Conservation (phyloP, 2,329 filamentous ascomycete species). For the Aspergillus hiratsukae region DNA sequence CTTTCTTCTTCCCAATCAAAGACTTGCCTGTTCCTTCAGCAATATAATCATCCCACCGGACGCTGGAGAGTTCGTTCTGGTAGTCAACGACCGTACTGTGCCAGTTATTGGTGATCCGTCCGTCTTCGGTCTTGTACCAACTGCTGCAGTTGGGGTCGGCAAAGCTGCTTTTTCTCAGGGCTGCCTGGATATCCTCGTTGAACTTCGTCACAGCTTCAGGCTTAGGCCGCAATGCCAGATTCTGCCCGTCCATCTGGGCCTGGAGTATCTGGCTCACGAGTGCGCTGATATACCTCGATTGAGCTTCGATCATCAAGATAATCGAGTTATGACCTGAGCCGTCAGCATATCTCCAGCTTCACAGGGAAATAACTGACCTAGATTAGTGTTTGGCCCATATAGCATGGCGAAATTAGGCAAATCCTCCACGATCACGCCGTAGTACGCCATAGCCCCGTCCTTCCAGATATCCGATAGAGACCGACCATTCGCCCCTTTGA, state of each 20-base stretch:
- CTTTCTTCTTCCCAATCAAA: conserved; percentile 20
- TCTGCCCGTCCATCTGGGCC: conserved; percentile 38
- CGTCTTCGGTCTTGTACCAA: conserved; percentile 55
- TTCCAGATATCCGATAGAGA: conserved; percentile 50
- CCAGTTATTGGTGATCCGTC: conserved; percentile 57
- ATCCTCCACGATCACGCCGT: conserved; percentile 49
- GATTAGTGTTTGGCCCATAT: conserved; percentile 56
- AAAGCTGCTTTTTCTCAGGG: conserved; percentile 45
- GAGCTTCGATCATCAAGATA: conserved; percentile 60
- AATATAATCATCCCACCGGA: conserved; percentile 31
- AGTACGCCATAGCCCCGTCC: conserved; percentile 48
- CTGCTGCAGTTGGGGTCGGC: conserved; percentile 51
- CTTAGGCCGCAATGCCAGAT: conserved; percentile 46
- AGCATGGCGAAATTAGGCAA: conserved; percentile 56
- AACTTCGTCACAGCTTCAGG: conserved; percentile 36
- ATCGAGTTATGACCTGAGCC: conserved; percentile 50
- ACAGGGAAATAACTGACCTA: conserved; percentile 22
- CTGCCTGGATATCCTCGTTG: conserved; percentile 45
- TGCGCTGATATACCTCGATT: conserved; percentile 51
- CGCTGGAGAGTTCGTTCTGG: conserved; percentile 39
- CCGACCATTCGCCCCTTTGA: conserved; percentile 44
- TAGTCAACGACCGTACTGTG: conserved; percentile 52
- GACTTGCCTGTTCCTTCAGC: conserved; percentile 22
- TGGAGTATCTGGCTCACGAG: conserved; percentile 48
- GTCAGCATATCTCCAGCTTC: neutral